Percentiles rank a stretch among this genome's conserved stretches.
phyloP scores from a whole-genome alignment of 371 early-diverging fungal genomes.

The Zopfochytrium polystomum region DNA sequence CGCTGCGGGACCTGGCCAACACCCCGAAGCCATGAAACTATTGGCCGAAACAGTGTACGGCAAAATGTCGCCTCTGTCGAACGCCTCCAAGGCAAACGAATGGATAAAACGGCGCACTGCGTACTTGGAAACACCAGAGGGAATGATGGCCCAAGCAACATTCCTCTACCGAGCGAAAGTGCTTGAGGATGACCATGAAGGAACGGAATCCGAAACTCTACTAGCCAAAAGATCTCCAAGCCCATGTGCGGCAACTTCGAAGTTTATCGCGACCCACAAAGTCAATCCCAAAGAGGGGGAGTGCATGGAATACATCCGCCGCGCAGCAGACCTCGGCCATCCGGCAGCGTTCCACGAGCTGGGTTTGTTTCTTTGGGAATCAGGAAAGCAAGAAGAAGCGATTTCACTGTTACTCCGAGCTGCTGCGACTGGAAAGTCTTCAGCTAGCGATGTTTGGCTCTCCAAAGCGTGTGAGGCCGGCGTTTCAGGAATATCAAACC shows the following conservation, averaged over 20 bases:
- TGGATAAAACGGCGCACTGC: slow-evolving; percentile 12
- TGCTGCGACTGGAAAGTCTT: slow-evolving; percentile 3
- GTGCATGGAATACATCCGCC: slow-evolving; percentile 14
- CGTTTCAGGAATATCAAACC: background rate
- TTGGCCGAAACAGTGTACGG: slow-evolving; percentile 5
- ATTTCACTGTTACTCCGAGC: slow-evolving; percentile 17
- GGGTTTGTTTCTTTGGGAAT: slow-evolving; percentile 12
- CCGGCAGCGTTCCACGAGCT: slow-evolving; percentile 19
- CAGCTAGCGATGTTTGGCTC: slow-evolving; percentile 6
- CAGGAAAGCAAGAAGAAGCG: slow-evolving; percentile 12
- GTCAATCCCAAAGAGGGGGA: background rate
- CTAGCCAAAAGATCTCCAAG: no score
- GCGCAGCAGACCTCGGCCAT: slow-evolving; percentile 7
- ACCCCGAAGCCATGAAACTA: slow-evolving; percentile 18
- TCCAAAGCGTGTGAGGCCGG: slow-evolving; percentile 9
- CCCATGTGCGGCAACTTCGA: background rate
- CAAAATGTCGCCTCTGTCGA: background rate
- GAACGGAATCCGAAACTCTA: no score
- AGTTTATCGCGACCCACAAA: background rate
- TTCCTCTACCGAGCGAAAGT: slow-evolving; percentile 5
- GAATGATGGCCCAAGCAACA: slow-evolving; percentile 25
- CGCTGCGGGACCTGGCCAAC: background rate
- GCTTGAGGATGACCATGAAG: background rate
- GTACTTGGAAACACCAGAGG: slow-evolving; percentile 19
- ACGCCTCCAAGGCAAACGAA: slow-evolving; percentile 11